Evolutionary conservation across 192 early-diverging fungal genomes (phyloP).

Genomic region (Mortierella antarctica): DNA sequence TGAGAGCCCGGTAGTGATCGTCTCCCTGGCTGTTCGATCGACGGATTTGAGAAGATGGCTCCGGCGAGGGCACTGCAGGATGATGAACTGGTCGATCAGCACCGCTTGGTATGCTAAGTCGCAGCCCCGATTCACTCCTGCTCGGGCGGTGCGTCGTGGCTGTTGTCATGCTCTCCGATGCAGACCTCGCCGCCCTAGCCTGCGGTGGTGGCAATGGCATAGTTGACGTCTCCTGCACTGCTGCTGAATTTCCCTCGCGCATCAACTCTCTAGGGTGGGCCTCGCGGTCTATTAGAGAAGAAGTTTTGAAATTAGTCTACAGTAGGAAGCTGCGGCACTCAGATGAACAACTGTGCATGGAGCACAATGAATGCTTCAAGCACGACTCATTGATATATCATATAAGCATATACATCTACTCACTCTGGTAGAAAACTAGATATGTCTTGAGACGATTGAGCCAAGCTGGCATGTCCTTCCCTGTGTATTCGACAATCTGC

Average conservation of each 20-base stretch:
- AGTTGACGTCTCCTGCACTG: background rate
- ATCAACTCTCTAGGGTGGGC: background rate
- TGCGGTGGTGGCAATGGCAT: background rate
- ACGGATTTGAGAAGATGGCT: slow-evolving; percentile 8
- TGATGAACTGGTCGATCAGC: slow-evolving; percentile 8
- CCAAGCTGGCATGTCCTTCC: slow-evolving; percentile 40
- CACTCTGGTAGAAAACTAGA: slow-evolving; percentile 19
- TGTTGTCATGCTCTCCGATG: slow-evolving; percentile 20
- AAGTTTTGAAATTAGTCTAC: background rate
- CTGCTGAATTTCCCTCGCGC: background rate
- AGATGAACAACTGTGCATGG: no score
- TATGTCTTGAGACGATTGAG: slow-evolving; percentile 28
- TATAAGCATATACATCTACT: background rate
- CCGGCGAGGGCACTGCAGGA: slow-evolving; percentile 10
- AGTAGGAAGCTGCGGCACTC: background rate
- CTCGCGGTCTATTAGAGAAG: slow-evolving; percentile 2
- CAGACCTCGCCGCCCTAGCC: slow-evolving; percentile 9
- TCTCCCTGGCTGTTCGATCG: slow-evolving; percentile 30
- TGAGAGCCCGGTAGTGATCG: slow-evolving; percentile 35
- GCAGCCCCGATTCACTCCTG: slow-evolving; percentile 35
- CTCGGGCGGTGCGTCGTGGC: slow-evolving; percentile 26
- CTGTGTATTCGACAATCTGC: slow-evolving; percentile 26
- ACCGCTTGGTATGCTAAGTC: slow-evolving; percentile 19
- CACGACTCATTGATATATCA: background rate
- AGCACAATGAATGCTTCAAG: background rate